A percentile compares a stretch with the other conserved stretches of the same genome.
phyloP scores from a whole-genome alignment of 2,329 filamentous ascomycete species.

The Hyphodiscus sp. region DNA sequence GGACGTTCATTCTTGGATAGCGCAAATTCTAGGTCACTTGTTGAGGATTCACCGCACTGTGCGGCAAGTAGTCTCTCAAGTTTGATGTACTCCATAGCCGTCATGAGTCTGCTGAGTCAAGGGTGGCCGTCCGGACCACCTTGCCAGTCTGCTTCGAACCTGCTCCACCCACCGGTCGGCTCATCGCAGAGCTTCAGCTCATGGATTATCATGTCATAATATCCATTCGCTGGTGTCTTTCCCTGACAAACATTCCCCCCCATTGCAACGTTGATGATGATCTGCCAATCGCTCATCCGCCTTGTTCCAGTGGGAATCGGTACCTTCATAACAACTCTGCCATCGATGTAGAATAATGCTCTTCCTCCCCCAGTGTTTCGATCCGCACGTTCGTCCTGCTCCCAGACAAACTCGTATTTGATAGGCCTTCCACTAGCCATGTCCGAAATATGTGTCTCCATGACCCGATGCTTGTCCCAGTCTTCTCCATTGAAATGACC shows the following conservation, averaged over 20 bases:
- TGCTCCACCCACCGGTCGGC: constrained; percentile 47
- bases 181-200: constrained; percentile 46
- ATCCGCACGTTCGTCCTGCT: constrained; percentile 33
- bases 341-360: constrained; percentile 55
- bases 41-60: no score
- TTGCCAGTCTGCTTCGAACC: constrained; percentile 46
- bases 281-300: constrained; percentile 47
- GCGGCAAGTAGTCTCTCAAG: no score
- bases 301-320: constrained; percentile 45
- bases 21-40: no score
- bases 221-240: constrained; percentile 43
- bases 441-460: constrained; percentile 43
- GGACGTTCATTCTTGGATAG: no score
- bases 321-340: constrained; percentile 49
- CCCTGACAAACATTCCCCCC: constrained; percentile 52
- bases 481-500: constrained; percentile 48
- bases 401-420: constrained; percentile 51
- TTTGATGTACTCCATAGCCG: no score
- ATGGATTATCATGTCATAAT: constrained; percentile 51
- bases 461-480: constrained; percentile 48
- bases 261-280: constrained; percentile 57
- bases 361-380: constrained; percentile 35
- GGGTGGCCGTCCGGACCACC: constrained; percentile 7
- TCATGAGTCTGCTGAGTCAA: neutral
- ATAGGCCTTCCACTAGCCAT: constrained; percentile 39